Conservation (phyloP, 2,329 filamentous ascomycete species). For the Venturia effusa region DNA sequence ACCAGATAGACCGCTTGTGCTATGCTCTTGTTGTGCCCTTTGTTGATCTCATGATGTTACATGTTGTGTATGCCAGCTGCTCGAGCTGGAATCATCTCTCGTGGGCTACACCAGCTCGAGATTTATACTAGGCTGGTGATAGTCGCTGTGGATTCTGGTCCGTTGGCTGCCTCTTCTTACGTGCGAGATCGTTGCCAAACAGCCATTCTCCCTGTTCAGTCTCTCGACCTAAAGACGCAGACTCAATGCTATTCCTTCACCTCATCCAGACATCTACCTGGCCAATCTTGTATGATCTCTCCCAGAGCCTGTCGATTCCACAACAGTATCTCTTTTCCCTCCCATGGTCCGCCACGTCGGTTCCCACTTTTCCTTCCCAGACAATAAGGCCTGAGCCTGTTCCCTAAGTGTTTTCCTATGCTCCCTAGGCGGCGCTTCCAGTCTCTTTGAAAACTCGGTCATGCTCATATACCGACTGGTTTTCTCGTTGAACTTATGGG, state of each 20-base stretch:
- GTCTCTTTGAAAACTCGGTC: constrained; percentile 17
- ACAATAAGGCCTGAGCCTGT: constrained; percentile 14
- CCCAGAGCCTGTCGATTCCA: neutral
- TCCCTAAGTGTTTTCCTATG: constrained; percentile 16
- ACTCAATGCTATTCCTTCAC: neutral
- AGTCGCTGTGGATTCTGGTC: neutral
- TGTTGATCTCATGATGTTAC: neutral
- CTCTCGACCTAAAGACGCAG: neutral
- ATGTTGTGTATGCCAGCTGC: neutral
- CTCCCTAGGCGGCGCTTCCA: constrained; percentile 18
- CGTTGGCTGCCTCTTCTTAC: neutral
- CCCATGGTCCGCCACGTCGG: constrained; percentile 14
- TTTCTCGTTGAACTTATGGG: constrained; percentile 4
- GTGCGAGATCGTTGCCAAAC: neutral
- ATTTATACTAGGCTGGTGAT: neutral
- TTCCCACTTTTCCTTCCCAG: constrained; percentile 27
- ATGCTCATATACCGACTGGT: neutral
- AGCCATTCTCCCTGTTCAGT: neutral
- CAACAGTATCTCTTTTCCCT: neutral
- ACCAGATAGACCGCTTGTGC: too few relatives aligned
- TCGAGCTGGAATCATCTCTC: neutral
- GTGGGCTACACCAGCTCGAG: neutral
- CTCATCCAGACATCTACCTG: neutral
- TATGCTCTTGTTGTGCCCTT: neutral
- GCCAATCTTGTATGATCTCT: neutral